Conservation (phyloP, 768 basidiomycete species). For the Austroboletus eburneus region DNA sequence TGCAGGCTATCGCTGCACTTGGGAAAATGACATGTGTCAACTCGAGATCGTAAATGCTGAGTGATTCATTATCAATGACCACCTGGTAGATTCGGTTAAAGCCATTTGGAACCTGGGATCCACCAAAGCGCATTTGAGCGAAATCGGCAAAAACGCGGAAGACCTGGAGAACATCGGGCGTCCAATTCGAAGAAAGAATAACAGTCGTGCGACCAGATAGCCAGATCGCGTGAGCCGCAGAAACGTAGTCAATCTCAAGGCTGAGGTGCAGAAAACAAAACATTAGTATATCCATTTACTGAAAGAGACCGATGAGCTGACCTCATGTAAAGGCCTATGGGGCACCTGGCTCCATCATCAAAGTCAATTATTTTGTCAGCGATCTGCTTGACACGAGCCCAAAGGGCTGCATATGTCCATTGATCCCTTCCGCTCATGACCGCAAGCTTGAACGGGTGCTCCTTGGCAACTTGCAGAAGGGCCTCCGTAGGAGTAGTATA, state of each 20-base stretch:
- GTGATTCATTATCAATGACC: conserved; percentile 31
- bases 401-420: conserved; percentile 32
- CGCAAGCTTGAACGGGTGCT: conserved; percentile 21
- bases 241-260: conserved; percentile 28
- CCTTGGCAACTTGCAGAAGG: conserved; percentile 27
- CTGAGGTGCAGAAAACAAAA: conserved; percentile 10
- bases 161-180: conserved; percentile 24
- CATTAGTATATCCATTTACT: not conserved
- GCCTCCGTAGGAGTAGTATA: conserved; percentile 28
- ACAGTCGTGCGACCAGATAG: conserved; percentile 23
- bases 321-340: conserved; percentile 29
- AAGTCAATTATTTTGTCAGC: conserved; percentile 18
- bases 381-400: conserved; percentile 27
- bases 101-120: conserved; percentile 13
- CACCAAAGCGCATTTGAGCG: conserved; percentile 18
- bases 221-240: conserved; percentile 31
- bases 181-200: conserved; percentile 30
- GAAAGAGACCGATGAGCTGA: not conserved
- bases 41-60: conserved; percentile 23
- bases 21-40: conserved; percentile 24
- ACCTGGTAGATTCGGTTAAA: conserved; percentile 31
- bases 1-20: conserved; percentile 26
- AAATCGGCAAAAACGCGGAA: conserved; percentile 30
- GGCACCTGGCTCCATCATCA: conserved; percentile 8
- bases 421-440: conserved; percentile 16